These are phyloP conservation scores for Megacollybia marginata DNA, from an alignment of 768 basidiomycete species.

Conservation along the genomic window DNA sequence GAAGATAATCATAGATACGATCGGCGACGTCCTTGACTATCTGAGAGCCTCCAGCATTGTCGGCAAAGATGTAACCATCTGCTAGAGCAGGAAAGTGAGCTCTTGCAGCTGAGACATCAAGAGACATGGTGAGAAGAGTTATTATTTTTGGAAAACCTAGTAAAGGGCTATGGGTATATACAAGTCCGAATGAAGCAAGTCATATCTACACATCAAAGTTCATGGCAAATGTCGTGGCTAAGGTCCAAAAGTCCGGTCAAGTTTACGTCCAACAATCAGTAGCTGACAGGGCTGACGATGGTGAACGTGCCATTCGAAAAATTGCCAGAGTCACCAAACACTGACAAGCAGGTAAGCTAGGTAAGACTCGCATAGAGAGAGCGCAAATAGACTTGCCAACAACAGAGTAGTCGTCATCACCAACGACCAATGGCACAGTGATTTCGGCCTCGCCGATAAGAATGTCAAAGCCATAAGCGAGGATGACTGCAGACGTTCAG, in stretches of 20 bases:
- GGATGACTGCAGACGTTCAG: slow-evolving; percentile 8
- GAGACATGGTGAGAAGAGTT: slow-evolving; percentile 8
- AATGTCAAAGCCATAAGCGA: slow-evolving; percentile 22
- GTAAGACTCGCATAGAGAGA: neutral
- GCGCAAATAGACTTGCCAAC: slow-evolving; percentile 16
- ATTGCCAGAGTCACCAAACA: neutral
- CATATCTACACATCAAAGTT: neutral
- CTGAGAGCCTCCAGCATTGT: slow-evolving; percentile 54
- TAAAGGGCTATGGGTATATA: neutral
- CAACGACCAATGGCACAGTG: slow-evolving; percentile 19
- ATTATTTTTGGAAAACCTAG: neutral
- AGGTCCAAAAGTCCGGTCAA: neutral
- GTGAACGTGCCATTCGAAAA: neutral
- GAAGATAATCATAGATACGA: slow-evolving; percentile 58
- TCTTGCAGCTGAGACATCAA: slow-evolving; percentile 30
- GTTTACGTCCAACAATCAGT: neutral
- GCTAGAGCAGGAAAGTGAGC: slow-evolving; percentile 38
- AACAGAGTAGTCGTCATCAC: slow-evolving; percentile 23
- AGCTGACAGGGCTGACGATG: neutral
- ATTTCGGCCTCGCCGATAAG: slow-evolving; percentile 15
- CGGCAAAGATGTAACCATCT: slow-evolving; percentile 38
- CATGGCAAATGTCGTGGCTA: neutral
- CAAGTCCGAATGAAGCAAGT: neutral
- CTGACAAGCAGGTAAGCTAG: neutral
- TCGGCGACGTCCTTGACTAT: slow-evolving; percentile 48